Evolutionary conservation across 2,329 filamentous ascomycete species (phyloP), one percentile per base, ranked within the genome.

Genomic region (Dichotomopilus funicola): DNA sequence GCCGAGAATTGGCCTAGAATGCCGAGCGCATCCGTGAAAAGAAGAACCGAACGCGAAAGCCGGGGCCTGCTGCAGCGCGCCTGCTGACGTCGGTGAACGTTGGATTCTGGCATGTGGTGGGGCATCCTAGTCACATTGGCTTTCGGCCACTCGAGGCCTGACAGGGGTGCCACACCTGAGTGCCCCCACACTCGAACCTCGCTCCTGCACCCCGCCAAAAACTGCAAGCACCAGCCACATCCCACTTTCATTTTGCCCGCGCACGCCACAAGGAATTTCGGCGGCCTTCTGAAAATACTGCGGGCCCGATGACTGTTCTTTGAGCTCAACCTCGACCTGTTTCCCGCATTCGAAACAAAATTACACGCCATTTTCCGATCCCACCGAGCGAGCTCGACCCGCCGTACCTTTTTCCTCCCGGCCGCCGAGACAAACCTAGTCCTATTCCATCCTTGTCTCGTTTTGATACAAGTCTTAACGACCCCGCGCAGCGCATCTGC

Each of bases 211-310:
- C 54, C 57, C 51, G 45, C 55, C 50, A 44, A 54, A 53, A 53
- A 35, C 9, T 9, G 40, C 6, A 42, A 13, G 54, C 62, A 64
- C 61, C 49, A 61, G 62, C 63, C 62, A 63, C 54, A 50, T 54
- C 59, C 62, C 56, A 59, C 60, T 49, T 54, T 57, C 55, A 10
- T 5, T 42, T 46, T 12, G 48, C 52, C n/a, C 13, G 40, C 52
- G 54, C 58, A 59, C 54, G 54, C 54, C 57, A 58, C 55, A 49
- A n/a, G 41, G 41, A 62, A 60, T 63, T 64, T 55, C 61, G 56
- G 59, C 53, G 48, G 48, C 52, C 50, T 36, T 52, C 51, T 56
- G 61, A 61, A 64, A 64, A 58, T 58, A 58, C 51, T 60, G 58
- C 55, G 59, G 55, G 57, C 51, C 58, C 19, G 38, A 56, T 61